Percentiles rank a stretch among this genome's conserved stretches.
These are phyloP conservation scores for Primulina eburnea DNA, from an alignment of 257 asterid genomes.

Conservation along the genomic window DNA sequence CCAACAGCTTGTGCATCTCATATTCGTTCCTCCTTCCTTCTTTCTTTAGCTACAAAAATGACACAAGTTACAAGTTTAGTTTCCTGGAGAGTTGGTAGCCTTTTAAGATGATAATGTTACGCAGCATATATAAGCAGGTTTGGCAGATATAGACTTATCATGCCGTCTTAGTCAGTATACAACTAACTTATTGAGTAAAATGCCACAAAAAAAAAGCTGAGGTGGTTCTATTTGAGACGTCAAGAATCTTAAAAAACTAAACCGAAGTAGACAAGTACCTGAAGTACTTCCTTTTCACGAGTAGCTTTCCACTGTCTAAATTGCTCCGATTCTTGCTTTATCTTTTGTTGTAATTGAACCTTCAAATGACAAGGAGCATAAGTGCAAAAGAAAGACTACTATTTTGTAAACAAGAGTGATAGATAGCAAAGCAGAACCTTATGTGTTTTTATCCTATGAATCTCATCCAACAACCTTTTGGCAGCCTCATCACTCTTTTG, in stretches of 20 bases:
- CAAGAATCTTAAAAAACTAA: background rate
- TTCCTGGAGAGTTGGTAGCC: background rate
- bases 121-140: background rate
- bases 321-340: conserved; percentile 97
- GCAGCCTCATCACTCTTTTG: conserved; percentile 98
- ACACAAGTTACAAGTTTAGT: conserved; percentile 9
- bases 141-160: background rate
- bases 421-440: conserved; percentile 47
- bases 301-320: conserved; percentile 95
- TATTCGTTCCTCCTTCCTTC: conserved; percentile 97
- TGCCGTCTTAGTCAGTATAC: background rate
- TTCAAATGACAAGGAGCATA: conserved; percentile 31
- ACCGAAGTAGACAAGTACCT: conserved; percentile 43
- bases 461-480: conserved; percentile 77
- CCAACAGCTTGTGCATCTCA: conserved; percentile 95
- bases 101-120: background rate
- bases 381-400: conserved; percentile 20
- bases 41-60: conserved; percentile 61
- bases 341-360: conserved; percentile 98
- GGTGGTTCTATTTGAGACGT: background rate
- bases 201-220: conserved; percentile 1
- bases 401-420: conserved; percentile 14
- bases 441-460: conserved; percentile 86
- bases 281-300: conserved; percentile 96
- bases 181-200: conserved; percentile 2